Evolutionary conservation across 768 basidiomycete genomes (phyloP), one percentile per base, ranked within the genome.

Genomic region (Fomitopsis pulvina): DNA sequence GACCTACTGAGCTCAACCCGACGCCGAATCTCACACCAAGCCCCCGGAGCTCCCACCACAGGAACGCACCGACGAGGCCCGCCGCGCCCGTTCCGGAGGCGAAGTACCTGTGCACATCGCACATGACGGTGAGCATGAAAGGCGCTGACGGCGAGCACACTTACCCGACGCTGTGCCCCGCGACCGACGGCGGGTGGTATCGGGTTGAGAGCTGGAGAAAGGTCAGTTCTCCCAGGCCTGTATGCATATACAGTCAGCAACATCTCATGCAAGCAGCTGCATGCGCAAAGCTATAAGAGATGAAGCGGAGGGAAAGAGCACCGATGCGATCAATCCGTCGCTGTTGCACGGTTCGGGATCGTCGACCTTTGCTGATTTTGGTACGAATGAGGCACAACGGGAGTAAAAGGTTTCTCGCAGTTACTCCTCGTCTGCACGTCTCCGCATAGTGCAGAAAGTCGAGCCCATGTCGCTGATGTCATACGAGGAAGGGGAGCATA

Each of bases 1-100:
- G 20, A 63, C 86, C 30, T 61, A 91, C 91, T 12, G 89, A 78
- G 9, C 89, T 92, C 20, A 95, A 60, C 2, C 90, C 88, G 21
- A 98, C 81, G 1, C 93, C 96, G 10, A 72, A 59, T 39, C 81
- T 77, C 4, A 99, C 91, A 20, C 96, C 95, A 0, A 95, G 67
- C 1, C 80, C 79, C 18, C 96, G 75, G 3, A 98, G 70, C 55
- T 92, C 75, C 95, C 95, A 98, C 96, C 96, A 98, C 11, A 96
- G 61, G 32, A 87, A 86, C 0, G 95, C 92, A 6, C 95, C 95
- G 1, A 85, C 86, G 1, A 99, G 78, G 0, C 95, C 95, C 0
- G 95, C 95, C 4, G 87, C 91, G 1, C 95, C 95, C 0, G 95
- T 98, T 0, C 95, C 95, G 8, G 86, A 85, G 6, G 94, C 85